phyloP scores from a whole-genome alignment of 2,329 filamentous ascomycete species.

The Trichoderma cornu-damae region DNA sequence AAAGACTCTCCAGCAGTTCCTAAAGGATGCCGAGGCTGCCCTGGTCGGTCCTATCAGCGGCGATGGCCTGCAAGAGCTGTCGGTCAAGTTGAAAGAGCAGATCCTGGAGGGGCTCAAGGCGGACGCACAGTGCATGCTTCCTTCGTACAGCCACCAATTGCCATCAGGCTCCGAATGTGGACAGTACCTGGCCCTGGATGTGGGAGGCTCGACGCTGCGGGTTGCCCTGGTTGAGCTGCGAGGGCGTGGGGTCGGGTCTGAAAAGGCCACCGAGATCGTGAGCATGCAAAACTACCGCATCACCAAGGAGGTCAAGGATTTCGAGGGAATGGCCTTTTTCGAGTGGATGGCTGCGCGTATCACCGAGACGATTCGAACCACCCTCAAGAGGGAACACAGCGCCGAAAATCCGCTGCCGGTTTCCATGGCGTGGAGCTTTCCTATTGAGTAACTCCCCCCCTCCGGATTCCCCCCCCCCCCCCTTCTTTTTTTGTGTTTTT shows the following conservation, averaged over 20 bases:
- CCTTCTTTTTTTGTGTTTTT: too few relatives aligned
- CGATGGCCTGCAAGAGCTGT: slow-evolving; percentile 43
- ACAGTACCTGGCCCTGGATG: slow-evolving; percentile 58
- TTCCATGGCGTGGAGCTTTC: slow-evolving; percentile 65
- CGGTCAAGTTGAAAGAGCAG: slow-evolving; percentile 48
- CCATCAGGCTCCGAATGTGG: slow-evolving; percentile 57
- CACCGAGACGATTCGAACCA: slow-evolving; percentile 48
- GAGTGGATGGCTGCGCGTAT: slow-evolving; percentile 63
- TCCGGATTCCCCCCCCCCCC: too few relatives aligned
- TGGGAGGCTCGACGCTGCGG: slow-evolving; percentile 64
- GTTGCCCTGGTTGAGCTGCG: slow-evolving; percentile 59
- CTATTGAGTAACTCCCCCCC: slow-evolving; percentile 55
- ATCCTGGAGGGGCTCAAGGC: slow-evolving; percentile 49
- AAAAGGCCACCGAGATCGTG: slow-evolving; percentile 47
- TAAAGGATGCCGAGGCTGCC: slow-evolving; percentile 50
- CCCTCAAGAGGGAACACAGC: slow-evolving; percentile 35
- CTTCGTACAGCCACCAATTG: slow-evolving; percentile 60
- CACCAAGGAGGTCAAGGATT: slow-evolving; percentile 48
- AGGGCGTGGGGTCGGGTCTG: slow-evolving; percentile 38
- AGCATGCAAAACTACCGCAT: slow-evolving; percentile 54
- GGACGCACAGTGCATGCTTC: slow-evolving; percentile 57
- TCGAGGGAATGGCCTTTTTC: slow-evolving; percentile 58
- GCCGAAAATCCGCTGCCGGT: slow-evolving; percentile 47
- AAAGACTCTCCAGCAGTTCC: slow-evolving; percentile 45
- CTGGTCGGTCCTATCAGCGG: slow-evolving; percentile 46